Base-by-base conservation (phyloP, 805 yeast genomes). In the Yarrowia hollandica region DNA sequence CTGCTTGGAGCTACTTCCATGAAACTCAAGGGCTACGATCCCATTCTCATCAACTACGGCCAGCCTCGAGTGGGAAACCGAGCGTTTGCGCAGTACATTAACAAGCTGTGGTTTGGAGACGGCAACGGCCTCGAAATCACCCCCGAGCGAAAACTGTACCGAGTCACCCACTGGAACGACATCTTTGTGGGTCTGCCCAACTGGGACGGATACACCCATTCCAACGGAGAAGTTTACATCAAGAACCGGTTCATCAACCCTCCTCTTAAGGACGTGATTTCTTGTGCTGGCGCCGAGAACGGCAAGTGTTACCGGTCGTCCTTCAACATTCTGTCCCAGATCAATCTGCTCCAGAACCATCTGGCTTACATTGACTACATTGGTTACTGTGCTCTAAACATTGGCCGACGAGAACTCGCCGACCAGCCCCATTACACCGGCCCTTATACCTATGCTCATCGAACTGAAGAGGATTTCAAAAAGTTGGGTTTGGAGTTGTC, bases 91-190 rank as follows among this genome's bases (percentile, higher is more conserved):
- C n/a, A 41, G 31, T 41, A 8, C 21, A 25, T 41, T 11, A 41
- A 41, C 46, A 23, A 41, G 46, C 15, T 41, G 46, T 41, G 46
- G 46, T 41, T 41, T 12, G 46, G 46, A 25, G 46, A 41, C 4
- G 46, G 46, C 6, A 41, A 41, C 22, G 46, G 46, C 0, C 46
- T 41, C n/a, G 46, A 41, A 11, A 41, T 48, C 16, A 26, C 28
- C 4, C 38, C 55, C 8, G 39, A 48, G 9, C 10, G 55, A 48
- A n/a, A 7, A 23, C 39, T 48, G n/a, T 48, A 48, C 55, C 9
- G 55, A 48, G 12, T 48, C 18, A 48, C 55, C 11, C 55, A 48
- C 39, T 33, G 55, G 37, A 33, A 33, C 5, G 55, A 48, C 30
- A 19, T 48, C 15, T 31, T 48, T 48, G 39, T 33, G 3, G 39